Conservation (phyloP, 306 rosid species). For the barrel medic (Medicago truncatula) region DNA sequence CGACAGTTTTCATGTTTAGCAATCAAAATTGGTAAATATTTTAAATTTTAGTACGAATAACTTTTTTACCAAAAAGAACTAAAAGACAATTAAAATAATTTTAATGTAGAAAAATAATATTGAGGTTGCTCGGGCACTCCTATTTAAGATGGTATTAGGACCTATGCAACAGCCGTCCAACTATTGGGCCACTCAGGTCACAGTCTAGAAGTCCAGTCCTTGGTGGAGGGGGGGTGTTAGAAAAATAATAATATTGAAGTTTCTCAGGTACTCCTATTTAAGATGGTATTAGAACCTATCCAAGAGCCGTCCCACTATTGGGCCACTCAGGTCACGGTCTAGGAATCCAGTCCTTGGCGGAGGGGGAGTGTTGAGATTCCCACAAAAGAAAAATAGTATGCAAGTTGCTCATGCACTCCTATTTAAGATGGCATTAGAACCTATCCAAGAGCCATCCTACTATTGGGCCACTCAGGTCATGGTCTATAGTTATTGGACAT, state of each 20-base stretch:
- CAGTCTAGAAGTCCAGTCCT: neutral
- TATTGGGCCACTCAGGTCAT: too few relatives aligned
- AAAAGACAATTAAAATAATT: neutral
- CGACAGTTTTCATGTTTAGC: conserved; percentile 3
- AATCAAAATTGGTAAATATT: conserved; percentile 7
- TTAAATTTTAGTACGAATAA: neutral
- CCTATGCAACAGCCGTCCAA: neutral
- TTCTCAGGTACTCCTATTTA: neutral
- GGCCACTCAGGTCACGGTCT: neutral
- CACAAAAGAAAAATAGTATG: too few relatives aligned
- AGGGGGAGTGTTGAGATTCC: neutral
- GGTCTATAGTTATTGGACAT: too few relatives aligned
- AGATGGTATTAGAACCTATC: neutral
- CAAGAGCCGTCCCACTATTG: neutral
- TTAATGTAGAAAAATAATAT: neutral
- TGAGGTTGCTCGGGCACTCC: neutral
- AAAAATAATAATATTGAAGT: too few relatives aligned
- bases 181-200: neutral
- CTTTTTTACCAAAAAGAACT: conserved; percentile 25
- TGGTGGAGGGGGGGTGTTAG: neutral
- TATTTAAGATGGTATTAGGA: neutral
- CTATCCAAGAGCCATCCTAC: too few relatives aligned
- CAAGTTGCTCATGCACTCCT: too few relatives aligned
- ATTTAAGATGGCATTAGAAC: too few relatives aligned
- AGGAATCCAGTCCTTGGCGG: neutral